These are phyloP conservation scores for Lichtheimia ornata DNA, from an alignment of 371 early-diverging fungal species.

Conservation along the genomic window DNA sequence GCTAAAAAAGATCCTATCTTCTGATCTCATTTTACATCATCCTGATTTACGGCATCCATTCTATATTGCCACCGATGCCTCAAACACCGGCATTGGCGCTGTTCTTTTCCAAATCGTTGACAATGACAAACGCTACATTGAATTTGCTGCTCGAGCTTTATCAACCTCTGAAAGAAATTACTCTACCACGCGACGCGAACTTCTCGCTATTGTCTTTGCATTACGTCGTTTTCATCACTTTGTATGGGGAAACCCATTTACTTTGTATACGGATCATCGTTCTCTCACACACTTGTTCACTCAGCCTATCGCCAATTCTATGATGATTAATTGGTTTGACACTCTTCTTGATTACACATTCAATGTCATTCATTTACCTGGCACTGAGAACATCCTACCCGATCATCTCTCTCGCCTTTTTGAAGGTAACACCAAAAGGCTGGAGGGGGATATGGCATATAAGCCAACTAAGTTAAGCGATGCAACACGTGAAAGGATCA, in stretches of 20 bases:
- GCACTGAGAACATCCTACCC: conserved; percentile 21
- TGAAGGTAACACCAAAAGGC: conserved; percentile 9
- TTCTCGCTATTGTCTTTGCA: too few species aligned
- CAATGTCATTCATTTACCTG: conserved; percentile 22
- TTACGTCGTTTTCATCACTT: too few species aligned
- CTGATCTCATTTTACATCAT: conserved; percentile 8
- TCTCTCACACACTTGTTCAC: too few species aligned
- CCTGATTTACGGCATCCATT: conserved; percentile 32
- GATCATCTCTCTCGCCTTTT: conserved; percentile 21
- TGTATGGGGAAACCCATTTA: too few species aligned
- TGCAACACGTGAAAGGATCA: conserved; percentile 1
- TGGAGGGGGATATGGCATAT: conserved; percentile 11
- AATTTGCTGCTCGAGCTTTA: conserved; percentile 12
- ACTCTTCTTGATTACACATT: conserved; percentile 24
- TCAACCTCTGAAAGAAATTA: conserved; percentile 7
- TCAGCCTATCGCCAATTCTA: conserved; percentile 12
- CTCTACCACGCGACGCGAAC: background rate
- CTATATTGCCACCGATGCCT: conserved; percentile 41
- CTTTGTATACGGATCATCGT: too few species aligned
- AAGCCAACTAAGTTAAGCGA: background rate
- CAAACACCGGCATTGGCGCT: conserved; percentile 34
- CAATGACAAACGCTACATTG: conserved; percentile 11
- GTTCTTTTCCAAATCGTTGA: conserved; percentile 20
- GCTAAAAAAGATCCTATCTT: conserved; percentile 4
- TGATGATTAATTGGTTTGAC: conserved; percentile 29